Conservation (phyloP, 75 land plant species). For the Picea sitchensis region DNA sequence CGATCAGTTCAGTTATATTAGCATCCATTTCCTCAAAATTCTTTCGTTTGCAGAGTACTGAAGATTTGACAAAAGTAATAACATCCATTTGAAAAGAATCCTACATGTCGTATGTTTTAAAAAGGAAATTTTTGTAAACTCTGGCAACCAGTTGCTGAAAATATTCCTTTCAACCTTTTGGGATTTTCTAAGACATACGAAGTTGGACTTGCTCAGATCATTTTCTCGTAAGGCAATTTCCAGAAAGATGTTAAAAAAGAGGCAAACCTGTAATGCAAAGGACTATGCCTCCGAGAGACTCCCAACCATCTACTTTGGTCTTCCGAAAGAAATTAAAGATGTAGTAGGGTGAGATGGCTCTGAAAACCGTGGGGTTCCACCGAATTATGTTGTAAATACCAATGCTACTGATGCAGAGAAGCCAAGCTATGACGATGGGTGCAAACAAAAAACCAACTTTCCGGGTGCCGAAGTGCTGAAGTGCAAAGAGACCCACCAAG, state of each 20-base stretch:
- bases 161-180: too few species aligned
- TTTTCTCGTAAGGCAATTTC: too few species aligned
- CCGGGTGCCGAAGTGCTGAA: constrained; percentile 81
- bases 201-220: too few species aligned
- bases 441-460: constrained; percentile 74
- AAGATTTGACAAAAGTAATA: too few species aligned
- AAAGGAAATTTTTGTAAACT: too few species aligned
- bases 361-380: constrained; percentile 61
- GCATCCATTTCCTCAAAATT: too few species aligned
- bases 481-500: constrained; percentile 59
- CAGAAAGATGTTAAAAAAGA: too few species aligned
- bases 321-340: constrained; percentile 52
- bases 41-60: too few species aligned
- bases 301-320: constrained; percentile 64
- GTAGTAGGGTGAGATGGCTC: constrained; percentile 71
- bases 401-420: constrained; percentile 48
- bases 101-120: too few species aligned
- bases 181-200: background rate
- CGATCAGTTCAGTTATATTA: too few species aligned
- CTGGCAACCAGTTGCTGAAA: too few species aligned
- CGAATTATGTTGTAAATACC: constrained; percentile 68
- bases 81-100: too few species aligned
- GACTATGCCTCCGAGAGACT: constrained; percentile 72
- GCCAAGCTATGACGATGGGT: constrained; percentile 68
- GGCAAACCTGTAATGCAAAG: constrained; percentile 64